Conservation (phyloP, 495 filamentous ascomycete genomes). For the Penicillium waksmanii region DNA sequence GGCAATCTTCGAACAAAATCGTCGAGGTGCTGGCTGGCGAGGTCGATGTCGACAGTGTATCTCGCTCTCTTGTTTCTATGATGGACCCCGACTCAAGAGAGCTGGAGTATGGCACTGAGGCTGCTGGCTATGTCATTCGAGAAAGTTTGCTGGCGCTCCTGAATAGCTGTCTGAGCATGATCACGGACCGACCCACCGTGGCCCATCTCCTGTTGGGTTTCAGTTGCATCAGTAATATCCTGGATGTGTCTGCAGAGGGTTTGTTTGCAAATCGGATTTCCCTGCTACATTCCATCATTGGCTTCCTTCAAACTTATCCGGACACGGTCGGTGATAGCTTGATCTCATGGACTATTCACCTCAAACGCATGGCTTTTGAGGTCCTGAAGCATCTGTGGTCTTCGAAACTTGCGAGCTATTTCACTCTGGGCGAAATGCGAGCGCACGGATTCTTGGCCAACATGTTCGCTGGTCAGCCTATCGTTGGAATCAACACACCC, state of each 20-base stretch:
- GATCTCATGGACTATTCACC: slow-evolving; percentile 67
- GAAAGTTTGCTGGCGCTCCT: slow-evolving; percentile 79
- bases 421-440: slow-evolving; percentile 78
- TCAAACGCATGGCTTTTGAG: slow-evolving; percentile 76
- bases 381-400: slow-evolving; percentile 81
- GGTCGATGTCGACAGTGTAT: slow-evolving; percentile 69
- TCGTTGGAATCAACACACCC: slow-evolving; percentile 61
- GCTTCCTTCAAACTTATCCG: slow-evolving; percentile 64
- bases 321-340: slow-evolving; percentile 62
- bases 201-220: slow-evolving; percentile 93
- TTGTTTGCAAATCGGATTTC: slow-evolving; percentile 69
- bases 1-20: slow-evolving; percentile 72
- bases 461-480: slow-evolving; percentile 65
- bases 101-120: slow-evolving; percentile 60
- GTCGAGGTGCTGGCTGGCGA: slow-evolving; percentile 76
- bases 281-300: slow-evolving; percentile 80
- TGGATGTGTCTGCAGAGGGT: slow-evolving; percentile 65
- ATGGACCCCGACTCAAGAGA: slow-evolving; percentile 66
- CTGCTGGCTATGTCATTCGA: slow-evolving; percentile 75
- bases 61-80: slow-evolving; percentile 65
- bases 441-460: slow-evolving; percentile 72
- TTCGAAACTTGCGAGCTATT: slow-evolving; percentile 74
- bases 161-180: slow-evolving; percentile 71
- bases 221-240: slow-evolving; percentile 64
- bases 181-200: slow-evolving; percentile 73